phyloP scores from a whole-genome alignment of 192 early-diverging fungal species.

The Coemansia sp. region DNA sequence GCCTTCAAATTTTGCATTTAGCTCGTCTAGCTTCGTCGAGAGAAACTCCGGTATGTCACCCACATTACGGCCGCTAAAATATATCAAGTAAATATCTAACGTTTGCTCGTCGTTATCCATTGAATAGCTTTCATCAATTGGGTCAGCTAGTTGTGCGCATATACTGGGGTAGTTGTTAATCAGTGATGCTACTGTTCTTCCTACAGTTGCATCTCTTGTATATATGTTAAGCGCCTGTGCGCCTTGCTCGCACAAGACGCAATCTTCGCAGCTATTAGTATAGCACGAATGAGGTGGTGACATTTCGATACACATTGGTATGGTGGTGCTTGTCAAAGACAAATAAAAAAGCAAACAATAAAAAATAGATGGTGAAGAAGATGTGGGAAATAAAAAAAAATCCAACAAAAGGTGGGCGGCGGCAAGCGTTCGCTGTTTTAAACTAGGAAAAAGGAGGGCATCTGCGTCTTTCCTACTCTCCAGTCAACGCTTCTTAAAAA shows the following conservation, averaged over 20 bases:
- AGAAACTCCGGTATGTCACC: not conserved
- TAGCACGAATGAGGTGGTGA: not conserved
- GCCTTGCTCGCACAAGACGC: not conserved
- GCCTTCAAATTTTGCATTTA: not conserved
- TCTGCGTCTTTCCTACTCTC: not conserved
- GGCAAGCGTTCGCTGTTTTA: not conserved
- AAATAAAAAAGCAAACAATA: not conserved
- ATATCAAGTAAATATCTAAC: not conserved
- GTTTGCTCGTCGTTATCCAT: not conserved
- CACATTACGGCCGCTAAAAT: not conserved
- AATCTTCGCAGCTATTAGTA: not conserved
- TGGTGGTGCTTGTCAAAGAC: not conserved
- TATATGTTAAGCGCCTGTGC: not conserved
- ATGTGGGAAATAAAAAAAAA: not conserved
- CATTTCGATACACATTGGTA: not conserved
- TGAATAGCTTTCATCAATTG: not conserved
- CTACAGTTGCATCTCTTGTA: not conserved
- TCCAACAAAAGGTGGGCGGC: not conserved
- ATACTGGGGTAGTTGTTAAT: not conserved
- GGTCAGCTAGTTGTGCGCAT: not conserved
- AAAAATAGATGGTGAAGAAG: no score
- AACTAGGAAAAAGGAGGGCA: not conserved
- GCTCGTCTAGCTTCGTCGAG: not conserved
- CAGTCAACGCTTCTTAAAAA: not conserved
- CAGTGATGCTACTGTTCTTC: not conserved